Evolutionary conservation across 257 asterid species (phyloP).

Genomic region (Thymus mandschuricus): DNA sequence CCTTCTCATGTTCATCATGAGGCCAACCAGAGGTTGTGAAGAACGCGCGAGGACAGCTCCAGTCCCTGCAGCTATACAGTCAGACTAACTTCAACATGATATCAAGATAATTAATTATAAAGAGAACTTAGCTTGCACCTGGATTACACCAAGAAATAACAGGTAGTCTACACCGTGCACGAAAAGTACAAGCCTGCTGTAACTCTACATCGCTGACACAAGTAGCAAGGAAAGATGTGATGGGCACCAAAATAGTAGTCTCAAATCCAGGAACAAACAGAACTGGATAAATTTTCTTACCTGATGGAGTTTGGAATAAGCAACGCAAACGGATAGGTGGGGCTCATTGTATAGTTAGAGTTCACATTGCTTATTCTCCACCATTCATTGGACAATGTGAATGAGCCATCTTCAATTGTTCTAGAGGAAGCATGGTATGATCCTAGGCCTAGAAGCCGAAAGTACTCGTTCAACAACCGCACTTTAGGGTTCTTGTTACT

Average conservation of each 20-base stretch:
- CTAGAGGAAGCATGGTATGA: conserved; percentile 59
- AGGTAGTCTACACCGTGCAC: conserved; percentile 92
- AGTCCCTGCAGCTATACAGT: conserved; percentile 59
- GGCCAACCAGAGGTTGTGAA: conserved; percentile 96
- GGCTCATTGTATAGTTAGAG: conserved; percentile 66
- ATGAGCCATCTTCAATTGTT: conserved; percentile 78
- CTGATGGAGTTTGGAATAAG: conserved; percentile 86
- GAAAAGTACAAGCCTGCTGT: conserved; percentile 81
- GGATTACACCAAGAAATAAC: conserved; percentile 93
- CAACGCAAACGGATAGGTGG: conserved; percentile 97
- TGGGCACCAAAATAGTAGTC: conserved; percentile 31
- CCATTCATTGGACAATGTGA: conserved; percentile 70
- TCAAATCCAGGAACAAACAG: conserved; percentile 28
- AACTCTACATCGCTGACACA: conserved; percentile 78
- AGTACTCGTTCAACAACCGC: conserved; percentile 84
- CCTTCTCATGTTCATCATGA: conserved; percentile 99
- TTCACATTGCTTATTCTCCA: conserved; percentile 92
- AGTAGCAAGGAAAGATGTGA: conserved; percentile 39
- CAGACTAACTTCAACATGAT: conserved; percentile 34
- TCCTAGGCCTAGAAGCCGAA: conserved; percentile 82
- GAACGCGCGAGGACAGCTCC: conserved; percentile 99
- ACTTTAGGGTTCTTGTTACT: conserved; percentile 66
- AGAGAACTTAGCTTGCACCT: conserved; percentile 49
- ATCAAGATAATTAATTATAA: conserved; percentile 28
- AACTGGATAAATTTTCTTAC: conserved; percentile 41